Evolutionary conservation across 371 early-diverging fungal species (phyloP), one percentile per base, ranked within the genome.

Genomic region (Rhizopus arrhizus): DNA sequence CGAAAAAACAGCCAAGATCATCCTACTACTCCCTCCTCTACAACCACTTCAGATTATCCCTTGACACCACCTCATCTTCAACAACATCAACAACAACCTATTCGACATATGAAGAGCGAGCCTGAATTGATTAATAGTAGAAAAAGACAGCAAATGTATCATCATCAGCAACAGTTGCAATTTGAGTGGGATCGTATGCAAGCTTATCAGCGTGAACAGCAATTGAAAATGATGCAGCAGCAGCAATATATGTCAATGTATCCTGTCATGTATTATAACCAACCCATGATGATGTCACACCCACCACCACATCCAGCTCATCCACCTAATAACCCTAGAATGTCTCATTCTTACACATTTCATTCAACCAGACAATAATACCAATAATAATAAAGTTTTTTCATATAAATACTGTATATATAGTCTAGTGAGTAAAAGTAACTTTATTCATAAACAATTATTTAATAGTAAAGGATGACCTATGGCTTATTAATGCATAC

Each of bases 111-210:
- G 51, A 71, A 64, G 53, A 77, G 77, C 35, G 74, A 73, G 13
- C 69, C 77, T 28, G 77, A 77, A 16, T 57, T 77, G 40, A 61
- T n/a, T 56, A 64, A 48, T 59, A 62, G 48, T 62, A 72, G 36
- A 64, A 54, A 42, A 53, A 68, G 47, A 43, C 52, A 43, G 22
- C 57, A 57, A 12, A 43, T 49, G 13, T 13, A 43, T 12, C 52
- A 57, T 4, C 61, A 66, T 34, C 76, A 75, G 6, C 71, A 63
- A 32, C 70, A 71, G 49, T 56, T 64, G 36, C 69, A 70, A 38
- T 57, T 62, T 36, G 77, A 77, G 57, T 77, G 74, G 74, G 72
- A 77, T 7, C 67, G 74, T 10, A 72, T 77, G 72, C 74, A 74
- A 36, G 59, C 59, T 16, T 66, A 68, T 56, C 72, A 77, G 47